Base-by-base conservation (phyloP, 108 stramenopile genomes). In the Epithemia pelagica region DNA sequence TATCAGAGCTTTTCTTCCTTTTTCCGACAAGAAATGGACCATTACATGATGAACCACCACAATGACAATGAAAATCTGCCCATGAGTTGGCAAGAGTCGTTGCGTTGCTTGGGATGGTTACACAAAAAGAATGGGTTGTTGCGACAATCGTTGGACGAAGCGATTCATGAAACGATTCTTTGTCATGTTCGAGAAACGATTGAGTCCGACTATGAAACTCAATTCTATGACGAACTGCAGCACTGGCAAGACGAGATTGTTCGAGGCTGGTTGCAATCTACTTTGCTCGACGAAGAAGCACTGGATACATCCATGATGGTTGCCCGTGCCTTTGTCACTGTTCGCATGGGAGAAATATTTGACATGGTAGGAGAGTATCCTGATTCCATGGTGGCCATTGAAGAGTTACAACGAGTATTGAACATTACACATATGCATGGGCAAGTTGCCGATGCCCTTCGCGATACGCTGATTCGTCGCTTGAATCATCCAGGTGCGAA, bases 401-500 rank as follows among this genome's bases (percentile, higher is more conserved):
- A 65, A 10, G 92, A 94, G 70, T 65, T 94, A 8, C 72, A 73
- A n/a, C 54, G 62, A 64, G 82, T 88, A 0, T 64, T 90, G 68
- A 70, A 46, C 28, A 72, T 24, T 25, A 76, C 28, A 61, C 64
- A 70, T 23, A 75, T 77, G 71, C 69, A 78, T 69, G 32, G 58
- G 7, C 32, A 69, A 28, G 52, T 93, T 30, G 82, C 74, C 8
- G 18, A 64, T 1, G 75, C 82, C 26, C 84, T 88, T 56, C 66
- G 74, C 28, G 53, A 64, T 21, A 75, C 75, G n/a, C 72, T 98
- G 62, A 60, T 77, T 23, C 68, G 77, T 20, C 78, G 98, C n/a
- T 71, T 98, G 65, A 74, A 95, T 28, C 98, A 98, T 83, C 90
- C 94, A 0, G 98, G 98, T 30, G 98, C 96, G 1, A 88, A 89